Base-by-base conservation (phyloP, 139 green algal species). In the Mesostigma viride region DNA sequence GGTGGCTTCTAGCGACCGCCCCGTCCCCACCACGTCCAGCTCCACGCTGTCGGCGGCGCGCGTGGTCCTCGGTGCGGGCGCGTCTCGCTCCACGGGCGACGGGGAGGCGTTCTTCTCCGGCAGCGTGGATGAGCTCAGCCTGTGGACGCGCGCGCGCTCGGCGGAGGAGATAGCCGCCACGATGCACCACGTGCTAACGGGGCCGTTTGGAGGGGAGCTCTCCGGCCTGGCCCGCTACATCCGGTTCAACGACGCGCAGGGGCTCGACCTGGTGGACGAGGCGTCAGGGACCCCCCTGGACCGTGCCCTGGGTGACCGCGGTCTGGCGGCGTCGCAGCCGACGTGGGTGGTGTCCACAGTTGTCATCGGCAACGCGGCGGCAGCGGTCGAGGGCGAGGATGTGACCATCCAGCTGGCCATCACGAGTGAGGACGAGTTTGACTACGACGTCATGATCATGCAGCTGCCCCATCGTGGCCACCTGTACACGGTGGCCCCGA, bases 41-140 rank as follows among this genome's bases (percentile, higher is more conserved):
- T 63, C 24, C 27, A 11, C n/a, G n/a, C n/a, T n/a, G n/a, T n/a
- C n/a, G n/a, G n/a, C n/a, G n/a, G n/a, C n/a, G n/a, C n/a, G n/a
- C n/a, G n/a, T n/a, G n/a, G n/a, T n/a, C n/a, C n/a, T n/a, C n/a
- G n/a, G n/a, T n/a, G n/a, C n/a, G n/a, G n/a, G n/a, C n/a, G n/a
- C n/a, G n/a, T n/a, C n/a, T n/a, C n/a, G n/a, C n/a, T n/a, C n/a
- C n/a, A n/a, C n/a, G n/a, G n/a, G n/a, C n/a, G n/a, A n/a, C n/a
- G 63, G 14, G 4, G 14, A 51, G 53, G 11, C 3, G 4, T 64
- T 22, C 20, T 71, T 68, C 47, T 3, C 24, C 20, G 65, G 65
- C 44, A 24, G n/a, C 24, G 3, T 71, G n/a, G 65, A 71, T 17
- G 40, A 53, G 40, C 17, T 53, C 14, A 53, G 40, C 40, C 14